phyloP scores from a whole-genome alignment of 352 stramenopile species.

The Phytopythium ostracodes region DNA sequence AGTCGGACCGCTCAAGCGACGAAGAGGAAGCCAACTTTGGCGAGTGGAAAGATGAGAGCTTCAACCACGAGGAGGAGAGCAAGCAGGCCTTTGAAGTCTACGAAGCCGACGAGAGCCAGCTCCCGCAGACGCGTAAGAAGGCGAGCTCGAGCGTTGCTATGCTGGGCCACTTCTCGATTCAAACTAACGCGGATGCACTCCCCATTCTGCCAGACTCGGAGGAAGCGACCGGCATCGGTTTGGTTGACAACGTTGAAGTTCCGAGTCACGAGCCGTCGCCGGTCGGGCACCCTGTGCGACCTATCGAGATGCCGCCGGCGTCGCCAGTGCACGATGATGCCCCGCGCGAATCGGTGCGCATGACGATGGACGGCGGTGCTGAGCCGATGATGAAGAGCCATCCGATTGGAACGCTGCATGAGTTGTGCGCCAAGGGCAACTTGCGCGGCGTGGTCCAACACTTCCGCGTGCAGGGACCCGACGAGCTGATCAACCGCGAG shows the following conservation, averaged over 20 bases:
- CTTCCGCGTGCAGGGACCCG: conserved; percentile 63
- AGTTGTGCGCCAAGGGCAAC: conserved; percentile 79
- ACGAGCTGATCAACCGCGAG: conserved; percentile 64
- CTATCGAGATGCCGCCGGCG: conserved; percentile 20
- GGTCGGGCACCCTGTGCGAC: conserved; percentile 29
- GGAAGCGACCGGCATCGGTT: conserved; percentile 42
- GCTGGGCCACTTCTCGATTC: conserved; percentile 65
- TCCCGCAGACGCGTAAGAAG: conserved; percentile 35
- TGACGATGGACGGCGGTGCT: conserved; percentile 65
- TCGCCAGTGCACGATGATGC: conserved; percentile 35
- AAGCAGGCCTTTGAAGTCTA: conserved; percentile 10
- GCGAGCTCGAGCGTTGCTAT: conserved; percentile 65
- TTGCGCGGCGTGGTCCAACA: conserved; percentile 73
- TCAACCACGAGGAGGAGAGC: conserved; percentile 30
- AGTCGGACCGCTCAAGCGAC: conserved; percentile 16
- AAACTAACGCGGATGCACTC: conserved; percentile 43
- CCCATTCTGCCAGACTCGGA: conserved; percentile 55
- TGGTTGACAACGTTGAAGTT: conserved; percentile 53
- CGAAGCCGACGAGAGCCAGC: conserved; percentile 11
- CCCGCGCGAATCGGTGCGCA: conserved; percentile 56
- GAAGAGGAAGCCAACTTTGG: conserved; percentile 26
- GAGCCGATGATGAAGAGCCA: conserved; percentile 73
- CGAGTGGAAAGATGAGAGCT: conserved; percentile 29
- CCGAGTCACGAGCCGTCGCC: conserved; percentile 25
- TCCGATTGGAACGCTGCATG: conserved; percentile 74